Conservation (phyloP, 305 asterid genomes). For the Lippia alba region DNA sequence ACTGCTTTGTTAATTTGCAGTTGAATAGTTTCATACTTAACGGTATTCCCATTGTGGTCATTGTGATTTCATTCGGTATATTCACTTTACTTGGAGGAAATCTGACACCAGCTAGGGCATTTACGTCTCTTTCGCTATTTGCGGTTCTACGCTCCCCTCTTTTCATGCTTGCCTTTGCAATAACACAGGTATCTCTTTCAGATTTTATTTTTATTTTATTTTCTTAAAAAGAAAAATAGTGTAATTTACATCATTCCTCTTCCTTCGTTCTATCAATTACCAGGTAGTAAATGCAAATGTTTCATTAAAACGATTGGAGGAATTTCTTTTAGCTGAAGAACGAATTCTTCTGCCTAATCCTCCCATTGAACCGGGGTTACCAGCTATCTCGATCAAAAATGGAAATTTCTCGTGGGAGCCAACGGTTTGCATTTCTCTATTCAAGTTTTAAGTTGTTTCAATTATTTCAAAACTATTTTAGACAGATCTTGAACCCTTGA, state of each 20-base stretch:
- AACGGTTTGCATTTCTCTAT: slow-evolving; percentile 53
- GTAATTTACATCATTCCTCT: slow-evolving; percentile 6
- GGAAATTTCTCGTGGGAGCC: slow-evolving; percentile 95
- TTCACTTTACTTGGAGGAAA: slow-evolving; percentile 91
- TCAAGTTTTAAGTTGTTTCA: background rate
- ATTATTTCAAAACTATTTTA: background rate
- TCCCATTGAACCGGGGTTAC: slow-evolving; percentile 68
- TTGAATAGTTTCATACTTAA: slow-evolving; percentile 79
- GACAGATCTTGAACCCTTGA: background rate
- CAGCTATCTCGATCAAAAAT: slow-evolving; percentile 83
- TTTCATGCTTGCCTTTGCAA: slow-evolving; percentile 91
- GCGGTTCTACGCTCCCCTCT: slow-evolving; percentile 92
- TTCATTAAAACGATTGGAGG: slow-evolving; percentile 90
- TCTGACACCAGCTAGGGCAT: slow-evolving; percentile 97
- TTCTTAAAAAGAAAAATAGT: slow-evolving; percentile 18
- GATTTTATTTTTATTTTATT: slow-evolving; percentile 1
- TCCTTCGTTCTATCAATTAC: slow-evolving; percentile 28
- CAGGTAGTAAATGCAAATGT: slow-evolving; percentile 91
- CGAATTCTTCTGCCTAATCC: slow-evolving; percentile 78
- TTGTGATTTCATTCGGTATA: slow-evolving; percentile 75
- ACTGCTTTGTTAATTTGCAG: slow-evolving; percentile 54
- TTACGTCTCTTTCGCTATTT: slow-evolving; percentile 87
- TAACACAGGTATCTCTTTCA: slow-evolving; percentile 74
- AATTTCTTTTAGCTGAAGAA: slow-evolving; percentile 80
- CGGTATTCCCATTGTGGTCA: slow-evolving; percentile 95